Evolutionary conservation across 2,329 filamentous ascomycete species (phyloP).

Genomic region (Bisporella sp.): DNA sequence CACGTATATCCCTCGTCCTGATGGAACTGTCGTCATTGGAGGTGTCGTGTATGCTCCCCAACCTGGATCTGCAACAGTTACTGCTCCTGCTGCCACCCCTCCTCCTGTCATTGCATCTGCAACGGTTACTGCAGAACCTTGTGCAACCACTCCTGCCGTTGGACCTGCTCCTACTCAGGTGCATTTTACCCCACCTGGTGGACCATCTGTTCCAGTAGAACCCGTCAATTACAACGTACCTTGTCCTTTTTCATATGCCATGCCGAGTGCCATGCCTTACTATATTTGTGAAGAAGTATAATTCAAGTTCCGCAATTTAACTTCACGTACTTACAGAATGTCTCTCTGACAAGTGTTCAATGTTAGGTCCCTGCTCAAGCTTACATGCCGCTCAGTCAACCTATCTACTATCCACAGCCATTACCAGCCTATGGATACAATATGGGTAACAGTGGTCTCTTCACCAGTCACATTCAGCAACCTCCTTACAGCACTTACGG

Average conservation of each 20-base stretch:
- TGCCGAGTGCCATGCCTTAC: constrained; percentile 1
- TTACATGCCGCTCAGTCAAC: not conserved
- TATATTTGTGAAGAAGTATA: too few species aligned
- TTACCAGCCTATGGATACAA: not conserved
- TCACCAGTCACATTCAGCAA: constrained; percentile 12
- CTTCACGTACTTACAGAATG: not conserved
- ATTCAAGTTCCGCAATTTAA: not conserved
- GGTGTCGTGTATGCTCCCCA: constrained; percentile 15
- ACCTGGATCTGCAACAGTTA: constrained; percentile 1
- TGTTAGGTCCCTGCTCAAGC: too few species aligned
- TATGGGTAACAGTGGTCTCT: not conserved
- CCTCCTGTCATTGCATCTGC: too few species aligned
- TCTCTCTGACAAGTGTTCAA: too few species aligned
- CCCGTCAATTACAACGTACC: too few species aligned
- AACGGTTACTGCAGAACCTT: too few species aligned
- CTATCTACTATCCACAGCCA: constrained; percentile 3
- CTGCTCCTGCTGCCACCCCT: not conserved
- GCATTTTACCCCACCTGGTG: not conserved
- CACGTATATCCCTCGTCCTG: constrained; percentile 43
- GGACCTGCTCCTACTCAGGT: not conserved
- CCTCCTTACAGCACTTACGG: constrained; percentile 13
- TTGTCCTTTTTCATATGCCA: constrained; percentile 7
- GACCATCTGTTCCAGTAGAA: not conserved
- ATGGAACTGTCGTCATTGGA: constrained; percentile 18
- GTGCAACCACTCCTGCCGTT: not conserved